Base-by-base conservation (phyloP, 257 asterid species). In the Fraxinus quadrangulata region DNA sequence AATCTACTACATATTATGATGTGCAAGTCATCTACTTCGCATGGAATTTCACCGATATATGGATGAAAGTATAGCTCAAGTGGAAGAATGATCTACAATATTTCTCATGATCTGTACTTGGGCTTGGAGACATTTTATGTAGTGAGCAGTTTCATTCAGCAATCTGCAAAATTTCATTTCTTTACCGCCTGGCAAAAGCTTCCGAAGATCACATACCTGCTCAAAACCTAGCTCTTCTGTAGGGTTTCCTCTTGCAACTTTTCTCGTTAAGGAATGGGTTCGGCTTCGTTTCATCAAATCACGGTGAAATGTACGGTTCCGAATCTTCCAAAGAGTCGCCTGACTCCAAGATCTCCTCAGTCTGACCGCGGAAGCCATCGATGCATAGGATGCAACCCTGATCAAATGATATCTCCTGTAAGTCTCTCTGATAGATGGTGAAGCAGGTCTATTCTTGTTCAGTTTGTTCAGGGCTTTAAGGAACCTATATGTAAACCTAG, bases 91-190 rank as follows among this genome's bases (percentile, higher is more conserved):
- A 76, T 86, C 63, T 49, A 87, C 87, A 39, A 93, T 80, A 39
- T 74, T 83, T 78, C 83, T 84, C 98, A 93, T 93, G 80, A 91
- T 89, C 79, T 90, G 86, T 79, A 91, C 89, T 88, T 93, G 98
- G 3, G 89, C 81, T 72, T 81, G 78, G 10, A 93, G 93, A 79
- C 96, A 90, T 87, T 85, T 82, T 54, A 93, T 87, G 74, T 93
- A 93, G 78, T 93, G 88, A 1, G 89, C 91, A 77, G 96, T 88
- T 87, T 93, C 98, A 76, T 80, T 84, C 77, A 90, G 80, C 87
- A 93, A 81, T 30, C 84, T 86, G 80, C 84, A 67, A 36, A 80
- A 49, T 30, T 39, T 91, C 98, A 93, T 90, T 3, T 42, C 81
- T 72, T 84, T 45, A 5, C 96, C 94, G 0, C 98, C 98, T 0